Evolutionary conservation across 768 basidiomycete species (phyloP).

Genomic region (Tubosaeta sp.): DNA sequence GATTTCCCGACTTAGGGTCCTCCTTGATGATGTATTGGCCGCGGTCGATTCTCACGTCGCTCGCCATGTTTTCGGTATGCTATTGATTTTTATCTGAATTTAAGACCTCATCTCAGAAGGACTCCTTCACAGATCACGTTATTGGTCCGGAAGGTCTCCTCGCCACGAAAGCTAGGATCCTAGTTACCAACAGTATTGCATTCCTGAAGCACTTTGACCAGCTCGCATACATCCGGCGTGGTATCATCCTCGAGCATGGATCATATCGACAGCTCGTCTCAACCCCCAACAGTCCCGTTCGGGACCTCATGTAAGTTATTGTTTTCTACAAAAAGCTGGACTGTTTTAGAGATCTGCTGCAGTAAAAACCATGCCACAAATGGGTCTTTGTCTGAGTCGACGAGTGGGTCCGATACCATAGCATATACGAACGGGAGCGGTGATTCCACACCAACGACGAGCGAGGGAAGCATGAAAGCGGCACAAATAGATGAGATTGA

Average conservation of each 20-base stretch:
- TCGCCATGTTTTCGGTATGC: constrained; percentile 73
- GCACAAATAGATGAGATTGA: constrained; percentile 27
- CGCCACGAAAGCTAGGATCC: constrained; percentile 74
- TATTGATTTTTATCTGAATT: too few species aligned
- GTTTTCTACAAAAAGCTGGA: background rate
- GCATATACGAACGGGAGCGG: constrained; percentile 37
- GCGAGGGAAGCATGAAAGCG: constrained; percentile 19
- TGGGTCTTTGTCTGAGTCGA: constrained; percentile 34
- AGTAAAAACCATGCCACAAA: constrained; percentile 47
- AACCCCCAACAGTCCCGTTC: constrained; percentile 60
- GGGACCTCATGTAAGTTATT: constrained; percentile 65
- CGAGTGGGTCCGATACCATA: constrained; percentile 48
- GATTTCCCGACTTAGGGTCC: constrained; percentile 38
- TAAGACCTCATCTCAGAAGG: background rate
- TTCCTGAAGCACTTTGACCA: constrained; percentile 77
- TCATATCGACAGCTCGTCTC: constrained; percentile 57
- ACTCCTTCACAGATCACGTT: constrained; percentile 60
- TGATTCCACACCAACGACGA: constrained; percentile 16
- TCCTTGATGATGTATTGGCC: constrained; percentile 88
- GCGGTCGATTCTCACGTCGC: constrained; percentile 87
- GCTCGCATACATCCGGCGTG: constrained; percentile 70
- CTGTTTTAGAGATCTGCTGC: background rate
- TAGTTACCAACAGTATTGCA: constrained; percentile 87
- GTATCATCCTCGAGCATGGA: constrained; percentile 76
- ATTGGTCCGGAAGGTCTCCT: constrained; percentile 84